Base-by-base conservation (phyloP, 371 early-diverging fungal genomes). In the Mucor circinelloides region DNA sequence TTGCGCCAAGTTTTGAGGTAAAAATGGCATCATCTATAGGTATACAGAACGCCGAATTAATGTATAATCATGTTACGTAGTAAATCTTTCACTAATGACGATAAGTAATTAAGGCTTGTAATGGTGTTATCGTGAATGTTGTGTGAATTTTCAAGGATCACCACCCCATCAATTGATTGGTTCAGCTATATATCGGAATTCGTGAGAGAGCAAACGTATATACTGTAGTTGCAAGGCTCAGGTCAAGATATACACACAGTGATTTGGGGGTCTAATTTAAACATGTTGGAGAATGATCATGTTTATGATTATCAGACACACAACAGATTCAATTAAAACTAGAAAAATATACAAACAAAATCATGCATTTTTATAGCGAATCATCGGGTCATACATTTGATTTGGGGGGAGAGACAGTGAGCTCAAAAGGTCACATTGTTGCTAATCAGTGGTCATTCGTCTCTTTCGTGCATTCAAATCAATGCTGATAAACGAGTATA, bases 161-260 rank as follows among this genome's bases (percentile, higher is more conserved):
- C 30, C 31, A 55, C 55, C 55, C 55, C 55, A 30, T n/a, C 17
- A n/a, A 55, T 55, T 55, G 30, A 55, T 55, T 55, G 55, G 55
- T 55, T 31, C 55, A 50, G 19, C 6, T 13, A n/a, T 12, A 46
- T 8, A n/a, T 46, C 55, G 55, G 55, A 23, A 55, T 55, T 13
- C 8, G 27, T 8, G 55, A 55, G 31, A 21, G 48, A 21, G 36
- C 13, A 9, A 36, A 13, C n/a, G 46, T 5, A 6, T 23, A 8
- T 46, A n/a, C n/a, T n/a, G n/a, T n/a, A 46, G n/a, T 17, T 46
- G 23, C 21, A 23, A 8, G n/a, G 48, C 23, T 17, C 23, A 46
- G 21, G 48, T 0, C 21, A 46, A 23, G 0, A 19, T n/a, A 21
- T 6, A 23, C 4, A n/a, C n/a, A 9, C 48, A 46, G 6, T 46